Percentiles rank a stretch among this genome's conserved stretches.
These are phyloP conservation scores for Aspergillus ochraceus DNA, from an alignment of 2,329 filamentous ascomycete species.

Conservation along the genomic window DNA sequence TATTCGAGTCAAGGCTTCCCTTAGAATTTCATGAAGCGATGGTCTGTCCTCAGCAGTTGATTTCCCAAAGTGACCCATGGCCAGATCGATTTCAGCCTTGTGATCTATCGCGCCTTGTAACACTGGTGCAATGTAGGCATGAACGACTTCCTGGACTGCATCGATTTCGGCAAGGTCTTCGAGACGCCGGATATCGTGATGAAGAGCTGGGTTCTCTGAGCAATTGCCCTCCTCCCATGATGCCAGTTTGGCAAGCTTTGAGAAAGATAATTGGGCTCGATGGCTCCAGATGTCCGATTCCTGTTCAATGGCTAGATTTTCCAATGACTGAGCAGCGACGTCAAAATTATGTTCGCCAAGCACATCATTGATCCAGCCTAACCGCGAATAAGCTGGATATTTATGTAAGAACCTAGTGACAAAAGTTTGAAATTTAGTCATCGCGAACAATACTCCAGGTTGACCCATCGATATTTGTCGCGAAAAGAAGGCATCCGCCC, in stretches of 20 bases:
- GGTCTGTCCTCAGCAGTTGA: slow-evolving; percentile 57
- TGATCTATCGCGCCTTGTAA: slow-evolving; percentile 75
- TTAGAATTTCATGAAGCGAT: slow-evolving; percentile 70
- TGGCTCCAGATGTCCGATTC: slow-evolving; percentile 88
- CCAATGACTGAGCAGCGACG: slow-evolving; percentile 69
- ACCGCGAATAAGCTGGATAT: slow-evolving; percentile 68
- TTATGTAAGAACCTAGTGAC: slow-evolving; percentile 78
- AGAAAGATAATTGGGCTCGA: slow-evolving; percentile 86
- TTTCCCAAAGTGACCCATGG: slow-evolving; percentile 66
- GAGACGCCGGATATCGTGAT: slow-evolving; percentile 52
- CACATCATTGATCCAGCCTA: slow-evolving; percentile 95
- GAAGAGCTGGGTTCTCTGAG: slow-evolving; percentile 36
- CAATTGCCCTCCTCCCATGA: slow-evolving; percentile 45
- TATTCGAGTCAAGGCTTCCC: slow-evolving; percentile 67
- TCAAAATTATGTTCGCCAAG: slow-evolving; percentile 72
- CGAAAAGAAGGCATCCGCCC: slow-evolving; percentile 73
- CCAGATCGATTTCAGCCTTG: slow-evolving; percentile 73
- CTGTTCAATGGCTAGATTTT: slow-evolving; percentile 66
- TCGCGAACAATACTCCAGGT: slow-evolving; percentile 65
- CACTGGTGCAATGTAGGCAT: slow-evolving; percentile 67
- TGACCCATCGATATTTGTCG: slow-evolving; percentile 69
- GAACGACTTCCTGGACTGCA: slow-evolving; percentile 76
- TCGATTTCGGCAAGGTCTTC: slow-evolving; percentile 68
- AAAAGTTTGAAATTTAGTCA: slow-evolving; percentile 69
- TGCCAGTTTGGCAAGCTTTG: slow-evolving; percentile 76